Evolutionary conservation across 2,329 filamentous ascomycete species (phyloP), one percentile per base, ranked within the genome.

Genomic region (Didymella pomorum): DNA sequence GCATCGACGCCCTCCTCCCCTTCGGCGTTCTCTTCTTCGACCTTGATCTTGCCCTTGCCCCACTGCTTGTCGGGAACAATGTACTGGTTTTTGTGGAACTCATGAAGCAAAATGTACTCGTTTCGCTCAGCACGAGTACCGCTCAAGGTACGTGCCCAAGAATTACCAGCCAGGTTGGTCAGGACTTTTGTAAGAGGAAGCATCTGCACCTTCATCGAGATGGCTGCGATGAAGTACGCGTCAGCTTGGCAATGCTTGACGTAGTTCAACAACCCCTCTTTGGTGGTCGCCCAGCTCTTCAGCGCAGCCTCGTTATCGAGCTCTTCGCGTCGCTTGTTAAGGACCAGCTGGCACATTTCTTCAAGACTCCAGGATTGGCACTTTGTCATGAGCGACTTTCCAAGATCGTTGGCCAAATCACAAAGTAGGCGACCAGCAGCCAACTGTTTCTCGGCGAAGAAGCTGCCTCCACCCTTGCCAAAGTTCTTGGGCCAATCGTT

Each of bases 321-420:
- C 35, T 99, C 95, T 54, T 89, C 87, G 41, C 95, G 89, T 41
- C 83, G 83, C 71, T 89, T 89, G 29, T 87, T 84, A 5, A 99
- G 87, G 66, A 97, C 96, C 16, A 98, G 84, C 63, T 89, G 91
- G 76, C 93, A 96, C 93, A 99, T 99, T 77, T 99, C 95, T 2
- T 94, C 96, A 76, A 99, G 83, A 76, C 91, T 97, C 95, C 95
- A 99, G 3, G 93, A 96, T 77, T 97, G 94, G 76, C 95, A 99
- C 79, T 96, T 97, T 69, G 86, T 89, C 94, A 98, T 98, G 65
- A 93, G 86, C 11, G 94, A 97, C 81, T 97, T 98, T 76, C 95
- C 95, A 72, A 96, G 91, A 68, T 99, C 95, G 75, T 99, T 99
- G 57, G 90, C 93, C 59, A 98, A 82, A 79, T 99, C 95, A 75